Conservation (phyloP, 169 alveolate species). For the Plasmodium gaboni region DNA sequence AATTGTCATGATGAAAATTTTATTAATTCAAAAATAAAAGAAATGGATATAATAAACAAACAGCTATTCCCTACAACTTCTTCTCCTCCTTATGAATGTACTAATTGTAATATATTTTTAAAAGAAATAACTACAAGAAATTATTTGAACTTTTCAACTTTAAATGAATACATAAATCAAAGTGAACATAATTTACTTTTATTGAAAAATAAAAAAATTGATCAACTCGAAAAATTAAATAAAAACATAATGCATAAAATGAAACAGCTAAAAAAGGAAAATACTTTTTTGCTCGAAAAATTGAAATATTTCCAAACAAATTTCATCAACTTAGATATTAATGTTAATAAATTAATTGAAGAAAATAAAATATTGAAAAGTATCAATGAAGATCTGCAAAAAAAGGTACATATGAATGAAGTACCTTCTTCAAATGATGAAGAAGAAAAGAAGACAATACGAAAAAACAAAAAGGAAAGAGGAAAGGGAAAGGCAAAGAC, state of each 20-base stretch:
- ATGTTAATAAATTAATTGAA: conserved; percentile 17
- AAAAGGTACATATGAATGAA: background rate
- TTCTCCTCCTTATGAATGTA: conserved; percentile 11
- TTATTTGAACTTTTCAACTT: conserved; percentile 22
- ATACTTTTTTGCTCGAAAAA: conserved; percentile 5
- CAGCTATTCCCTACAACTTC: background rate
- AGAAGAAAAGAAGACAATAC: conserved; percentile 5
- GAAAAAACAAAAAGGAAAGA: background rate
- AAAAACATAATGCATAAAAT: conserved; percentile 21
- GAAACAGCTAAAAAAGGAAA: background rate
- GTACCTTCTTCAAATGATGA: background rate
- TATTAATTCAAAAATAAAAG: conserved; percentile 10
- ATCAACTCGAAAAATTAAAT: conserved; percentile 39
- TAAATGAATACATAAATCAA: conserved; percentile 41
- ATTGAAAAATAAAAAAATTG: conserved; percentile 49
- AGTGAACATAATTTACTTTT: conserved; percentile 47
- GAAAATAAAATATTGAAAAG: conserved; percentile 31
- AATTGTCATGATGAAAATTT: background rate
- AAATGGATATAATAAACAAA: conserved; percentile 11
- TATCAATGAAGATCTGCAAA: conserved; percentile 9
- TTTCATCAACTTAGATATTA: conserved; percentile 2
- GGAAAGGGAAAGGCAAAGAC: background rate
- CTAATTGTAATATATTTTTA: conserved; percentile 31
- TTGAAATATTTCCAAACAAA: background rate
- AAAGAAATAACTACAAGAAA: conserved; percentile 44